These are phyloP conservation scores for Ustilago curta DNA, from an alignment of 1,284 basidiomycete genomes.

Conservation along the genomic window DNA sequence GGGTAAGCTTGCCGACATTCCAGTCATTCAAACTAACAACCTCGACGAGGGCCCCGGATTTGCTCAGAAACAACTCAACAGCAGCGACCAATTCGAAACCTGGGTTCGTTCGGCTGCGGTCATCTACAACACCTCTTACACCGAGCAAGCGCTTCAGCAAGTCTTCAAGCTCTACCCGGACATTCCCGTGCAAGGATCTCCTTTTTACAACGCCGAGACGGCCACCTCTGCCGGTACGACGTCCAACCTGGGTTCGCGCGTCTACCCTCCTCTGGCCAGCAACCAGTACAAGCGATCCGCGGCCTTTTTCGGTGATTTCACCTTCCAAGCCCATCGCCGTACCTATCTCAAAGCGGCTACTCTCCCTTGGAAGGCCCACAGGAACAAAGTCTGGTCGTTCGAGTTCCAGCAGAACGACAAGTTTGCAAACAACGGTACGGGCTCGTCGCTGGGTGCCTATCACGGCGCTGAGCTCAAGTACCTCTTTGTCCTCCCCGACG, in stretches of 20 bases:
- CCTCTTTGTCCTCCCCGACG: constrained; percentile 28
- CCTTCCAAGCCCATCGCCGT: constrained; percentile 38
- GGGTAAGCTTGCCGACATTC: constrained; percentile 45
- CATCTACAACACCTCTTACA: constrained; percentile 44
- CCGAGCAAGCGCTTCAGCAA: constrained; percentile 26
- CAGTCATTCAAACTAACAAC: constrained; percentile 48
- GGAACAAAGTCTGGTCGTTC: constrained; percentile 27
- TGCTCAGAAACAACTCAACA: constrained; percentile 25
- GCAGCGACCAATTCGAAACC: constrained; percentile 17
- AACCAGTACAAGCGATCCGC: constrained; percentile 41
- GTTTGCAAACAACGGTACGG: constrained; percentile 23
- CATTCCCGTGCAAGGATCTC: constrained; percentile 26
- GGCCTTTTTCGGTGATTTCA: constrained; percentile 41
- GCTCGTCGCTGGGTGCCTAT: constrained; percentile 24
- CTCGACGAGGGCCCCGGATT: constrained; percentile 51
- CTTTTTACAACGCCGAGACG: constrained; percentile 39
- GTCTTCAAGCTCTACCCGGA: constrained; percentile 38
- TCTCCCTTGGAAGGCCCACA: constrained; percentile 15
- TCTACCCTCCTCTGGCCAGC: constrained; percentile 19
- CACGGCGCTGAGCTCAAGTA: constrained; percentile 36
- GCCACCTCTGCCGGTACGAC: constrained; percentile 25
- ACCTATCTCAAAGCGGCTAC: constrained; percentile 19
- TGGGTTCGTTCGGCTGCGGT: constrained; percentile 26
- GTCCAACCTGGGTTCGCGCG: constrained; percentile 15
- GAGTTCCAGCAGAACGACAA: constrained; percentile 41